Evolutionary conservation across 495 filamentous ascomycete species (phyloP), one percentile per base, ranked within the genome.

Genomic region (Neurospora sp.): DNA sequence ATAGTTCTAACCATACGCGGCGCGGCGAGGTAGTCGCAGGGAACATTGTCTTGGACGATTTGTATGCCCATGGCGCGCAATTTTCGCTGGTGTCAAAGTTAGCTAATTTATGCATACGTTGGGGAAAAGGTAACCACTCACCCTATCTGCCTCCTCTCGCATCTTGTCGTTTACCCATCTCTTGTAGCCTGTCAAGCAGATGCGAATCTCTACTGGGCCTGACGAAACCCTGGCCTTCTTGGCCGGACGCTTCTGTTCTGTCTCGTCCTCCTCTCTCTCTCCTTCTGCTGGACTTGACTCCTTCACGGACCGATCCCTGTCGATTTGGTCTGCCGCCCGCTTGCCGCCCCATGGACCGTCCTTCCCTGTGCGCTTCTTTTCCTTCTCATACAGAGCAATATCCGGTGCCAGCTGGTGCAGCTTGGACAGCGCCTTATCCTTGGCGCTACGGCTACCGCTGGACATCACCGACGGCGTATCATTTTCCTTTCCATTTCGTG

Each of bases 311-410:
- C 81, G 78, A 45, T 88, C 86, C 73, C 82, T 84, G 40, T 90
- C 88, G 54, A 89, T 84, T 48, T 83, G 82, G 71, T 89, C 86
- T 43, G 88, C 87, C 24, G 86, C 88, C 69, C 86, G 82, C 77
- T 90, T 92, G 71, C 93, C 94, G 71, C 94, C 92, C 77, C 93
- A 91, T 3, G 94, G 88, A 4, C 80, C 82, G n/a, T 94, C 94
- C 48, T 92, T 91, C 28, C 89, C 72, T 17, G 81, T 80, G 71
- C 87, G 89, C 84, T 96, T 97, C 84, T 85, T 93, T 81, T 99
- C 96, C 78, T 97, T 98, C 79, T 99, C 92, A 78, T 94, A 98
- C 70, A 94, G 83, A 9, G 90, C 91, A 75, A 98, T 92, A 80
- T 98, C 96, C 0, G 89, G 87, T 11, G 93, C 94, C 34, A 92